A percentile compares a stretch with the other conserved stretches of the same genome.
phyloP scores from a whole-genome alignment of 129 eudicot species.

The Centella asiatica region DNA sequence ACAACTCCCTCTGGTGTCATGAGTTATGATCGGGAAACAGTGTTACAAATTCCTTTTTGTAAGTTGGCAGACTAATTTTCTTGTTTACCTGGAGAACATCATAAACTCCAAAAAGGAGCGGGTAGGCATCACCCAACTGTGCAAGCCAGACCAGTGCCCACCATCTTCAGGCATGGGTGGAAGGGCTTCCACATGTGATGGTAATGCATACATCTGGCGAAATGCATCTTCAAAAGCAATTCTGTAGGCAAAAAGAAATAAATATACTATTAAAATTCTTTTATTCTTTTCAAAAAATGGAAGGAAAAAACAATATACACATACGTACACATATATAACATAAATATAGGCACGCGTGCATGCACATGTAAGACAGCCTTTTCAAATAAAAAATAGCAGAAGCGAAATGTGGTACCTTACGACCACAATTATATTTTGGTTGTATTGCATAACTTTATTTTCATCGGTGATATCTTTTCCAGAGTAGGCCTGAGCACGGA shows the following conservation, averaged over 20 bases:
- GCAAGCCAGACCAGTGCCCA: slow-evolving; percentile 87
- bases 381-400: too few species aligned
- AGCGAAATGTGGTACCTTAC: too few species aligned
- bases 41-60: slow-evolving; percentile 1
- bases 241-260: slow-evolving; percentile 37
- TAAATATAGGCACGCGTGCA: too few species aligned
- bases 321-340: too few species aligned
- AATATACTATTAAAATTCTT: too few species aligned
- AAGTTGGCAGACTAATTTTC: not conserved
- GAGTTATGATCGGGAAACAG: not conserved
- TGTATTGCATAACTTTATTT: too few species aligned
- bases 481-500: too few species aligned
- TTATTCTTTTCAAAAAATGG: not conserved
- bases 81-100: slow-evolving; percentile 75
- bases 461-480: too few species aligned
- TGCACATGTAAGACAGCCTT: too few species aligned
- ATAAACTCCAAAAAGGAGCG: slow-evolving; percentile 86
- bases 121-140: slow-evolving; percentile 98
- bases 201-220: slow-evolving; percentile 75
- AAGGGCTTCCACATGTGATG: slow-evolving; percentile 77
- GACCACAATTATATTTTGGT: too few species aligned
- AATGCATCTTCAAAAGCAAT: slow-evolving; percentile 73
- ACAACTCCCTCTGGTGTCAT: not conserved
- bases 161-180: slow-evolving; percentile 99
- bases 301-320: too few species aligned